Evolutionary conservation across 2,329 filamentous ascomycete genomes (phyloP).

Genomic region (Ophiocordyceps robertsii): DNA sequence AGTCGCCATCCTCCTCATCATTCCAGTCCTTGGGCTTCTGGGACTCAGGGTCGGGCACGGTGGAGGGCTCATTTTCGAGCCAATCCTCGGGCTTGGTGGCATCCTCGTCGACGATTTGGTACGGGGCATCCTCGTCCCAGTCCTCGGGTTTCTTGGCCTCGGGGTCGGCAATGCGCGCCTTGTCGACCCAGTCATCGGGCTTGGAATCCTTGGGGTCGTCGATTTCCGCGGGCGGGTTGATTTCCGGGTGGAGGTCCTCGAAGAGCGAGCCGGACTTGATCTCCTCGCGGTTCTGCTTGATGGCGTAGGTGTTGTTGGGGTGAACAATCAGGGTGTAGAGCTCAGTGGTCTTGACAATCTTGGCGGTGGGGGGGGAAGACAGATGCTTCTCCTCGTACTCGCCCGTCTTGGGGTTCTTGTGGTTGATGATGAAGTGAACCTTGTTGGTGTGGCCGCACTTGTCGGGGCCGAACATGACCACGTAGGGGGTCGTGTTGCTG

Average conservation of each 20-base stretch:
- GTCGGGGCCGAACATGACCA: slow-evolving; percentile 99
- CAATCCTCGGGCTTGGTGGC: slow-evolving; percentile 89
- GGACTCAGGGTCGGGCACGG: slow-evolving; percentile 82
- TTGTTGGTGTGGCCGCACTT: slow-evolving; percentile 99
- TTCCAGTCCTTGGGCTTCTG: slow-evolving; percentile 99
- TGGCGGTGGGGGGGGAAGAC: slow-evolving; percentile 66
- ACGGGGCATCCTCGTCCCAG: slow-evolving; percentile 98
- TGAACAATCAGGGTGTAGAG: slow-evolving; percentile 96
- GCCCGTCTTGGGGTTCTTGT: slow-evolving; percentile 99
- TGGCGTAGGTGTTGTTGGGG: slow-evolving; percentile 88
- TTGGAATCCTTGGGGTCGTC: slow-evolving; percentile 89
- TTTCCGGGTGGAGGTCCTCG: slow-evolving; percentile 83
- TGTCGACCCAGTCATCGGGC: slow-evolving; percentile 92
- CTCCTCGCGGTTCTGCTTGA: slow-evolving; percentile 81
- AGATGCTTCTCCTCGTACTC: slow-evolving; percentile 99
- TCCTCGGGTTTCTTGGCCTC: slow-evolving; percentile 94
- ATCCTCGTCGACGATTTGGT: slow-evolving; percentile 87
- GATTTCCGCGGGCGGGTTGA: slow-evolving; percentile 92
- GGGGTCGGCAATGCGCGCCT: slow-evolving; percentile 80
- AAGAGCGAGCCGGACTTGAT: slow-evolving; percentile 83
- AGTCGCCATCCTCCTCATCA: slow-evolving; percentile 98
- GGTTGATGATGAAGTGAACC: slow-evolving; percentile 97
- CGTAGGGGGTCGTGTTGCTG: slow-evolving; percentile 90
- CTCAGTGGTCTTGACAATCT: slow-evolving; percentile 81
- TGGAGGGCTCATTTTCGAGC: slow-evolving; percentile 78